Evolutionary conservation across 139 green algal genomes (phyloP).

Genomic region (Tetradesmus lagerheimii): DNA sequence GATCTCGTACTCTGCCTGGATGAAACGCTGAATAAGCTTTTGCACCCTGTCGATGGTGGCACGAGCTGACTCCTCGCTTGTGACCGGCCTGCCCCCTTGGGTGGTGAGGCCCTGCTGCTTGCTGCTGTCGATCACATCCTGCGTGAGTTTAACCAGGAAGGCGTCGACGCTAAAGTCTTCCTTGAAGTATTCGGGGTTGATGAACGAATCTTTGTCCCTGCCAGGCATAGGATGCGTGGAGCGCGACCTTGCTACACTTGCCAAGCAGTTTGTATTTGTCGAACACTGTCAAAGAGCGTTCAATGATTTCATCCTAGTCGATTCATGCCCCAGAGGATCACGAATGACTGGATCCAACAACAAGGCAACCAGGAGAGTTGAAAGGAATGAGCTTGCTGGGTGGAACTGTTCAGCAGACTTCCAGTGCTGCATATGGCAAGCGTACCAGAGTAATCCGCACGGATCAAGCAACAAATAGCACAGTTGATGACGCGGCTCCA

Average conservation of each 20-base stretch:
- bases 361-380: too few relatives aligned
- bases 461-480: too few relatives aligned
- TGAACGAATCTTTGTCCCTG: not conserved
- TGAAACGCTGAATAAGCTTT: constrained; percentile 14
- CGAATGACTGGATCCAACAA: too few relatives aligned
- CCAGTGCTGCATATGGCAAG: too few relatives aligned
- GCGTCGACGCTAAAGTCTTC: constrained; percentile 38
- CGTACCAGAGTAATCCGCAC: too few relatives aligned
- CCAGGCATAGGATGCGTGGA: not conserved
- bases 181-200: constrained; percentile 35
- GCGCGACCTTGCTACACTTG: not conserved
- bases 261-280: not conserved
- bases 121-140: constrained; percentile 38
- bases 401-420: too few relatives aligned
- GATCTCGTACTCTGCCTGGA: constrained; percentile 55
- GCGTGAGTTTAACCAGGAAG: constrained; percentile 35
- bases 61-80: not conserved
- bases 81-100: not conserved
- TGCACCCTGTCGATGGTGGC: constrained; percentile 35
- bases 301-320: too few relatives aligned
- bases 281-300: too few relatives aligned
- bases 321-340: too few relatives aligned
- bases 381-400: too few relatives aligned
- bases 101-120: not conserved
- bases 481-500: too few relatives aligned